Base-by-base conservation (phyloP, 2,329 filamentous ascomycete genomes). In the Exophiala sp. region DNA sequence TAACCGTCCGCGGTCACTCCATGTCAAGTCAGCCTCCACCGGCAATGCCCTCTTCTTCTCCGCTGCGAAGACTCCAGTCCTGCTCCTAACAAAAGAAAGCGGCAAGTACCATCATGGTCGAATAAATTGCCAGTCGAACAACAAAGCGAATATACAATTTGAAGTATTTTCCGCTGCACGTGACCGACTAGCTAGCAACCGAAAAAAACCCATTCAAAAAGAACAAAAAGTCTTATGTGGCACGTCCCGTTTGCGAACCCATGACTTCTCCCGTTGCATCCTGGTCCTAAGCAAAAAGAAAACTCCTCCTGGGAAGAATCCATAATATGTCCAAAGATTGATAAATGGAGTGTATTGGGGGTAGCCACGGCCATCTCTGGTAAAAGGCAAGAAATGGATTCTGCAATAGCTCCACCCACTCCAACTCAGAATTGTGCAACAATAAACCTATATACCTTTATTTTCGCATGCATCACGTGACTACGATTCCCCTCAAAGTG, bases 301-400 rank as follows among this genome's bases (percentile, higher is more conserved):
- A 9, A 35, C 18, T 6, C 38, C 24, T 32, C 38, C 14, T 19
- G 14, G 13, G 3, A 11, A 19, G 14, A 5, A 37, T 6, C 13
- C 11, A 19, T 19, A 37, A 39, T 39, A 44, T 39, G 70, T 77
- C 75, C 76, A 79, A 79, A 79, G 75, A 79, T 78, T 79, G 62
- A 63, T 38, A 64, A 79, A 70, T 73, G 75, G 76, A 76, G 75
- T 77, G 63, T 77, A 69, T 68, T 78, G 75, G 73, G 73, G 73
- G 73, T 63, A 71, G 68, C 79, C 80, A 83, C 80, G 80, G 81
- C 80, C 80, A 83, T 81, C 81, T 84, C 82, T 85, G 81, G 81
- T 85, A 85, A 85, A 85, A 83, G 80, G 80, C 80, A 84, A 84
- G 80, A 82, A 80, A 80, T 82, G 79, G 80, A 79, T 84, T 83